Percentiles rank a stretch among this genome's conserved stretches.
Conservation (phyloP, 2,329 filamentous ascomycete species). For the Emericellopsis cladophorae region DNA sequence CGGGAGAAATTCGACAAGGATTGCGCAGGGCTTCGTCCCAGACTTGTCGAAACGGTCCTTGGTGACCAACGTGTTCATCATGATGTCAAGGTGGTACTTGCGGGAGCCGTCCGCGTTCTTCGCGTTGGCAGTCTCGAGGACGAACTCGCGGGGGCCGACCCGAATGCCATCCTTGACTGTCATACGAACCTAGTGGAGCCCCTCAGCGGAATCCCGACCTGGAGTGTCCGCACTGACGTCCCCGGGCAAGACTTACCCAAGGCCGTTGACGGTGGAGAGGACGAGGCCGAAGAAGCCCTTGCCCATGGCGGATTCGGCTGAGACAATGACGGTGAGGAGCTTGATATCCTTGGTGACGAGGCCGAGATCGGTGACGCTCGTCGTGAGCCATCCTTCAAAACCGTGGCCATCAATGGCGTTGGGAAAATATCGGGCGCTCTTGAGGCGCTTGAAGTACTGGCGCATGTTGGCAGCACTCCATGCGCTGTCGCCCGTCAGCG, state of each 20-base stretch:
- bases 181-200: conserved; percentile 46
- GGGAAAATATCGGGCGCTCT: conserved; percentile 30
- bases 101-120: conserved; percentile 7
- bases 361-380: conserved; percentile 5
- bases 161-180: conserved; percentile 34
- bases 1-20: conserved; percentile 25
- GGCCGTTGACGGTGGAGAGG: conserved; percentile 2
- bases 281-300: conserved; percentile 3
- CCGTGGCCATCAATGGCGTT: conserved; percentile 27
- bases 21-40: conserved; percentile 14
- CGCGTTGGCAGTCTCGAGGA: conserved; percentile 21
- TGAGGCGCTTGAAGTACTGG: conserved; percentile 31
- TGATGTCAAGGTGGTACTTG: too few relatives aligned
- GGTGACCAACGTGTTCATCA: conserved; percentile 17
- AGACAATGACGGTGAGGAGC: background rate
- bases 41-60: conserved; percentile 20
- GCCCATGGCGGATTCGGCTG: conserved; percentile 9
- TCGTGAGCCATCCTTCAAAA: conserved; percentile 28
- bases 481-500: conserved; percentile 34
- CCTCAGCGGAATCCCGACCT: conserved; percentile 10
- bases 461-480: conserved; percentile 38
- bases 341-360: conserved; percentile 5
- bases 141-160: conserved; percentile 41
- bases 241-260: conserved; percentile 11
- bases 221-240: conserved; percentile 14